Percentiles rank a stretch among this genome's conserved stretches.
phyloP scores from a whole-genome alignment of 2,329 filamentous ascomycete genomes.

The Arthrobotrys megalospora region DNA sequence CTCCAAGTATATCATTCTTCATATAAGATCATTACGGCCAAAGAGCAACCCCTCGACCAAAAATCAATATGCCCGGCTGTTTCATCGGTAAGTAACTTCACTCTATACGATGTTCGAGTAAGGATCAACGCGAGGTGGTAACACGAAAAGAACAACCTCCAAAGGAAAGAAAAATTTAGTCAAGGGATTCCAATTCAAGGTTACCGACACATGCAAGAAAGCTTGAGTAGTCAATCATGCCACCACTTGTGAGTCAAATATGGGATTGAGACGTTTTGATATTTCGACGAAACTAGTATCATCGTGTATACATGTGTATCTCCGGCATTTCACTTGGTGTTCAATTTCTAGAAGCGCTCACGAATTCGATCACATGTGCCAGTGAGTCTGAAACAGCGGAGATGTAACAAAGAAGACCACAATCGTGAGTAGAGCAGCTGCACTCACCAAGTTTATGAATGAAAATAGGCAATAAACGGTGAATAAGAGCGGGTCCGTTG shows the following conservation, averaged over 20 bases:
- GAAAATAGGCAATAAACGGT: neutral
- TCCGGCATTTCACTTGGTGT: neutral
- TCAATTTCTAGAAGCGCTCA: slow-evolving; percentile 19
- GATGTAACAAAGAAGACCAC: slow-evolving; percentile 1
- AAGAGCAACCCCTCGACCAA: neutral
- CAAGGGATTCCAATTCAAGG: neutral
- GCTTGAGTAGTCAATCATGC: neutral
- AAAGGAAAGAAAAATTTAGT: neutral
- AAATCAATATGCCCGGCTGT: neutral
- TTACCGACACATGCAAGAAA: neutral
- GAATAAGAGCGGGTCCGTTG: neutral
- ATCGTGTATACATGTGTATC: neutral
- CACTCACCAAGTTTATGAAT: neutral
- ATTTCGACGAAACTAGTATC: neutral
- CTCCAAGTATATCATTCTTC: neutral
- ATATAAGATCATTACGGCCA: neutral
- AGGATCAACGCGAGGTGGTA: neutral
- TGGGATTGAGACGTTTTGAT: neutral
- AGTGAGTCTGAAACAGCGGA: slow-evolving; percentile 5
- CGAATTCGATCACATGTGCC: neutral
- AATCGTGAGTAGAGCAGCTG: neutral
- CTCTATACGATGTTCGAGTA: neutral
- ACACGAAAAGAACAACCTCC: slow-evolving; percentile 15
- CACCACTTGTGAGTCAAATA: neutral
- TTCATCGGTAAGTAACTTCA: neutral